Base-by-base conservation (phyloP, 2,329 filamentous ascomycete species). In the Sarocladium brachiariae region DNA sequence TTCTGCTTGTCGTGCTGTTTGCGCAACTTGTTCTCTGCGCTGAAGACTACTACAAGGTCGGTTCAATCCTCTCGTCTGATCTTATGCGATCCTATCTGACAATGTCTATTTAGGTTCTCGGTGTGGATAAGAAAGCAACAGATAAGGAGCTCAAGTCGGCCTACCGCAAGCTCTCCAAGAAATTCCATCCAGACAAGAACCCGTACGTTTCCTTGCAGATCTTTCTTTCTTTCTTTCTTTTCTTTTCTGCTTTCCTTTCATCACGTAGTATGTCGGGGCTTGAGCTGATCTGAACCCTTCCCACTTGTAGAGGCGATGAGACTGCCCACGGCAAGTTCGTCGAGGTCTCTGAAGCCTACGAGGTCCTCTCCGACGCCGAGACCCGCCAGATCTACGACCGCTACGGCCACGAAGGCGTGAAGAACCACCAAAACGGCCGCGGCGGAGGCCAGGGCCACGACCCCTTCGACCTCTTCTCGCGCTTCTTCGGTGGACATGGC, bases 151-250 rank as follows among this genome's bases (percentile, higher is more conserved):
- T 99, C 65, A 99, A 99, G 70, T 87, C 87, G 41, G 91, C 93
- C 19, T 99, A 99, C 70, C 83, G 91, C 53, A 84, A 83, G 53
- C 76, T 99, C 10, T 95, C 88, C 73, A 97, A 97, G 70, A 95
- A 95, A 67, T 96, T 80, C 67, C 93, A 99, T 64, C 93, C 93
- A 3, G 93, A 99, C 70, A 99, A 99, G 79, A 97, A 97, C 61
- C 90, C 92, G 86, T 93, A 79, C 61, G 86, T 72, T 48, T 51
- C 41, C 45, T 23, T n/a, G 13, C 16, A 39, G 7, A 4, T 8
- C 27, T 16, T 3, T 23, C 13, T n/a, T 38, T 11, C 21, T 16
- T 21, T 14, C 11, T 2, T 18, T 35, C 46, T 31, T 43, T 30
- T 34, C 11, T 34, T 8, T 33, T 45, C 16, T n/a, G n/a, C n/a